A percentile compares a stretch with the other conserved stretches of the same genome.
phyloP scores from a whole-genome alignment of 1,284 basidiomycete genomes.

The Xanthoconium separans region DNA sequence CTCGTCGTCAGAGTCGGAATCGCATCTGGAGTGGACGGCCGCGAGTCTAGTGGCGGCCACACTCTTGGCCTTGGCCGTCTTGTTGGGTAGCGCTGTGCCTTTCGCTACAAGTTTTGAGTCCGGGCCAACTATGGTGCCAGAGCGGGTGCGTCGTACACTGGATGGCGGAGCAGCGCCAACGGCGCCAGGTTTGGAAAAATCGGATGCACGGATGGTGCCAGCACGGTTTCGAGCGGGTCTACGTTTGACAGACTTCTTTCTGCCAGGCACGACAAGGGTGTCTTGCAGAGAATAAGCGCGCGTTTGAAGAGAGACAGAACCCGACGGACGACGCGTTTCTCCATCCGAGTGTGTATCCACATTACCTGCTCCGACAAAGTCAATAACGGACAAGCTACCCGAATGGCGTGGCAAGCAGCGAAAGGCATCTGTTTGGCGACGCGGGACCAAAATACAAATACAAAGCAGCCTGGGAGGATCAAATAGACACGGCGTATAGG shows the following conservation, averaged over 20 bases:
- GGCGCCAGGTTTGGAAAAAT: slow-evolving; percentile 11
- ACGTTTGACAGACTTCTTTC: slow-evolving; percentile 13
- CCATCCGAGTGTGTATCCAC: slow-evolving; percentile 9
- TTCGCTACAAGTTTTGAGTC: slow-evolving; percentile 23
- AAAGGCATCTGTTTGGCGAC: neutral
- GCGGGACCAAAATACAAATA: neutral
- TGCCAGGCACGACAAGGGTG: neutral
- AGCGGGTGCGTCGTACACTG: slow-evolving; percentile 31
- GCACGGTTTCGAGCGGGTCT: slow-evolving; percentile 25
- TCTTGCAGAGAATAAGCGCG: slow-evolving; percentile 17
- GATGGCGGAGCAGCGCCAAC: neutral
- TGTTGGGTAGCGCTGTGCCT: neutral
- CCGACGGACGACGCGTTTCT: neutral
- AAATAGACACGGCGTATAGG: neutral
- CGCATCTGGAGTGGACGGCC: slow-evolving; percentile 5
- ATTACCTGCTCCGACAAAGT: slow-evolving; percentile 15
- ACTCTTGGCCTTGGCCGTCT: neutral
- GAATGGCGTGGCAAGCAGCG: neutral
- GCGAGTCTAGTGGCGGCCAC: neutral
- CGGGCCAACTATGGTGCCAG: slow-evolving; percentile 32
- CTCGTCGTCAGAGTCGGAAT: slow-evolving; percentile 29
- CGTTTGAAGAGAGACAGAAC: neutral
- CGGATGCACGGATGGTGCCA: slow-evolving; percentile 33
- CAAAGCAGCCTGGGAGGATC: slow-evolving; percentile 2
- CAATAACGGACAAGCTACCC: slow-evolving; percentile 5